phyloP scores from a whole-genome alignment of 495 filamentous ascomycete genomes.

The Staphylotrichum tortipilum region DNA sequence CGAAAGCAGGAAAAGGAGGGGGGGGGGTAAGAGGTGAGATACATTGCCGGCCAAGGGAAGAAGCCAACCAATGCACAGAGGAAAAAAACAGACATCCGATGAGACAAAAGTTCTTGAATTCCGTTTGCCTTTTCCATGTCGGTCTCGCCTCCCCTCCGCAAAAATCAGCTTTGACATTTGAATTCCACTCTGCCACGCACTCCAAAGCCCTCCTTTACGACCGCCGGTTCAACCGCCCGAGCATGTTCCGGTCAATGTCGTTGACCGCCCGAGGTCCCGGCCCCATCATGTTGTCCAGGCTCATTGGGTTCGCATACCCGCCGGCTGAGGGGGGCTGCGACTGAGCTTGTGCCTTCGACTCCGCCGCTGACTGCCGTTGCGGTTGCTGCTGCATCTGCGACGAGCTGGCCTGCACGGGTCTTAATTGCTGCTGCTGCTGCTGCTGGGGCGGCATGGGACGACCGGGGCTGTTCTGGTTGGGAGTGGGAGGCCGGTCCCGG shows the following conservation, averaged over 20 bases:
- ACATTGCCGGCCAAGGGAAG: too few species aligned
- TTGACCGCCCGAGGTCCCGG: conserved; percentile 17
- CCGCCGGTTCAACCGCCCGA: conserved; percentile 25
- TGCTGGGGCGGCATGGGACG: conserved; percentile 6
- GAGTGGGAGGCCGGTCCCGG: conserved; percentile 16
- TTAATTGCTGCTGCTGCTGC: neutral
- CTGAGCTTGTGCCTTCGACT: conserved; percentile 4
- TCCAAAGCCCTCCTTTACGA: too few species aligned
- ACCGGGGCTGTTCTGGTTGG: conserved; percentile 22
- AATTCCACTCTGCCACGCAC: neutral
- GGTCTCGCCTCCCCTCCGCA: too few species aligned
- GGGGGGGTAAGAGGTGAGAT: too few species aligned
- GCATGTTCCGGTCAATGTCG: conserved; percentile 38
- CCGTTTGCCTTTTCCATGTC: too few species aligned
- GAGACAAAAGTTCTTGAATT: neutral
- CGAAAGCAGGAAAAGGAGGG: too few species aligned
- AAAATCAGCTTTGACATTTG: neutral
- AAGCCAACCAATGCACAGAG: too few species aligned
- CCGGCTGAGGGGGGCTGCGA: conserved; percentile 2
- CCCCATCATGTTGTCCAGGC: conserved; percentile 36
- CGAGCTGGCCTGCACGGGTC: neutral
- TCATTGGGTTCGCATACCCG: conserved; percentile 31
- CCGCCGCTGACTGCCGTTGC: neutral
- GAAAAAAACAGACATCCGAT: neutral
- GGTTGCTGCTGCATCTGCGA: conserved; percentile 4